Evolutionary conservation across 176 grass and related monocot species (phyloP).

Genomic region (Triticum urartu): DNA sequence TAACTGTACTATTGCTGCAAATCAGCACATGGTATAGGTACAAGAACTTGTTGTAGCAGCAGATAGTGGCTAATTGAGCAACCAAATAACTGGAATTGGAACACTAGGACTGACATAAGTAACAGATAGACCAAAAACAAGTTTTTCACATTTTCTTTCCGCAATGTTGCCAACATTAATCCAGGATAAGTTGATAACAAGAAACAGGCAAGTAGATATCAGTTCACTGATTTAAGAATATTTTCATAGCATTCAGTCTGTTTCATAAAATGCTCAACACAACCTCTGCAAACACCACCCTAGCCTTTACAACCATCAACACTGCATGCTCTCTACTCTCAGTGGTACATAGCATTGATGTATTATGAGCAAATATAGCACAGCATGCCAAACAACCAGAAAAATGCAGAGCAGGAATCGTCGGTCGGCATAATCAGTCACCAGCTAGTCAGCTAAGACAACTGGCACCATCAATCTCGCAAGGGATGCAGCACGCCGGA

Average conservation of each 20-base stretch:
- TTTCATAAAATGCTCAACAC: not conserved
- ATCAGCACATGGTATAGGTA: not conserved
- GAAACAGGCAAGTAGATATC: not conserved
- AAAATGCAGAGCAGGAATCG: not conserved
- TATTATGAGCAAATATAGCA: not conserved
- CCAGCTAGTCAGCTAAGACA: not conserved
- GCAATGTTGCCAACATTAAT: not conserved
- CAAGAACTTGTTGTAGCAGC: not conserved
- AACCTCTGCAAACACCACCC: not conserved
- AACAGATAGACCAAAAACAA: not conserved
- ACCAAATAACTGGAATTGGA: not conserved
- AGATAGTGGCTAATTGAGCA: not conserved
- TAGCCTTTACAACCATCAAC: not conserved
- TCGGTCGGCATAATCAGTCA: not conserved
- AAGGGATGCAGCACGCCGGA: not conserved
- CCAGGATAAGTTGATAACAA: not conserved
- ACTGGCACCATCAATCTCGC: not conserved
- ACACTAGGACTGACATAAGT: not conserved
- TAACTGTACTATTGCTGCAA: not conserved
- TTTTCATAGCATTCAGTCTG: not conserved
- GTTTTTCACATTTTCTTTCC: not conserved
- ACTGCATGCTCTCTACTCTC: constrained; percentile 2
- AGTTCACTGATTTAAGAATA: not conserved
- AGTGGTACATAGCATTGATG: not conserved
- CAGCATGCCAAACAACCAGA: not conserved